phyloP scores from a whole-genome alignment of 768 basidiomycete genomes.

The Tulasnella sp. region DNA sequence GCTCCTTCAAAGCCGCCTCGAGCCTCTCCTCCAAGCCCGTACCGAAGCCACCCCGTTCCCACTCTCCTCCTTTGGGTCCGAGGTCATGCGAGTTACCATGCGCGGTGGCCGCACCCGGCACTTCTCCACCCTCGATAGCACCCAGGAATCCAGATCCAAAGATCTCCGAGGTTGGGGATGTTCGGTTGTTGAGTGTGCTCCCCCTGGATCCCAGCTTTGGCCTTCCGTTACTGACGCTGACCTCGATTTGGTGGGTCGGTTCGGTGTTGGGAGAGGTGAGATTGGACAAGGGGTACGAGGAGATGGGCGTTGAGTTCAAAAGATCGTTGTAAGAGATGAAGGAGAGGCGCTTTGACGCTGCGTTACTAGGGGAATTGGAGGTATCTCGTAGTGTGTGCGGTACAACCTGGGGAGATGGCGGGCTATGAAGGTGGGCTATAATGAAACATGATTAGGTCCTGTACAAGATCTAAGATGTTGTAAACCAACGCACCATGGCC shows the following conservation, averaged over 20 bases:
- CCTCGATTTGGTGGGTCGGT: conserved; percentile 46
- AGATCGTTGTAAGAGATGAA: conserved; percentile 86
- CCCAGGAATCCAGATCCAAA: background rate
- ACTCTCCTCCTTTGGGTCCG: conserved; percentile 48
- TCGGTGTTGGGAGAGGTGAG: conserved; percentile 55
- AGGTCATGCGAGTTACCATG: conserved; percentile 30
- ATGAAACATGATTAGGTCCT: background rate
- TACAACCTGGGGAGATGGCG: background rate
- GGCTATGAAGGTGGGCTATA: conserved; percentile 4
- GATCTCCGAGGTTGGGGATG: conserved; percentile 6
- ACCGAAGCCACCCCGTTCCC: conserved; percentile 77
- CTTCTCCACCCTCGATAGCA: background rate
- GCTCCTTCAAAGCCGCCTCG: conserved; percentile 33
- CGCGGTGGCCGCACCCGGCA: background rate
- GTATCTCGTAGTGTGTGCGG: background rate
- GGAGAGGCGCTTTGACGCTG: conserved; percentile 57
- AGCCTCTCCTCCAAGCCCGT: conserved; percentile 73
- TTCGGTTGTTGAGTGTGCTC: background rate
- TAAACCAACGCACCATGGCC: conserved; percentile 6
- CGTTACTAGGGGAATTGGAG: conserved; percentile 35
- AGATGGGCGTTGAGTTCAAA: conserved; percentile 61
- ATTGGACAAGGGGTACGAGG: conserved; percentile 57
- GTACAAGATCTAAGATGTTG: too few relatives aligned
- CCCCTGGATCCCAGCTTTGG: conserved; percentile 10
- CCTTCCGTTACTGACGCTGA: conserved; percentile 2